These are phyloP conservation scores for Fagopyrum esculentum DNA, from an alignment of 148 eudicot species.

Conservation along the genomic window DNA sequence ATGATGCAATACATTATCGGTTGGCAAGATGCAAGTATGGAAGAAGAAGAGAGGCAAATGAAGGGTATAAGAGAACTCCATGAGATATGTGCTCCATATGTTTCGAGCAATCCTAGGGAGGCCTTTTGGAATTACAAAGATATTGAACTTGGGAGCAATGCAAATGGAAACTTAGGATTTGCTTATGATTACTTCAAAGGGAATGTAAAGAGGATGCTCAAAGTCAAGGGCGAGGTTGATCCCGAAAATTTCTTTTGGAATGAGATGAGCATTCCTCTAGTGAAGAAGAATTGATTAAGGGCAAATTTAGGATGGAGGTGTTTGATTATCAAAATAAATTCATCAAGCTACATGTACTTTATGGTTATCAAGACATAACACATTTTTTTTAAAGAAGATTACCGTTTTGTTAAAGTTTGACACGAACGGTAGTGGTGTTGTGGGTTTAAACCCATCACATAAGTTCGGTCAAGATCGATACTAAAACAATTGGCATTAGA, in stretches of 20 bases:
- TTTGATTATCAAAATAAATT: too few species aligned
- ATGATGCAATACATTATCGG: constrained; percentile 24
- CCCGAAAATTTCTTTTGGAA: constrained; percentile 34
- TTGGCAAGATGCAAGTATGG: constrained; percentile 23
- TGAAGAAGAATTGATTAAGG: too few species aligned
- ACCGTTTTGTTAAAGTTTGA: too few species aligned
- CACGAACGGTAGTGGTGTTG: too few species aligned
- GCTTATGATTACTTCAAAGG: constrained; percentile 25
- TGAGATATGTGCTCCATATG: constrained; percentile 26
- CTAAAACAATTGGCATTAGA: too few species aligned
- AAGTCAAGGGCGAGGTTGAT: constrained; percentile 38
- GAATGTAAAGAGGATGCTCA: constrained; percentile 26
- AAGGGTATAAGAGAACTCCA: constrained; percentile 15
- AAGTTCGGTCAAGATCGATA: too few species aligned
- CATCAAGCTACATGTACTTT: too few species aligned
- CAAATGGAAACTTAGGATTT: constrained; percentile 12
- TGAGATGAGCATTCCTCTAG: constrained; percentile 35
- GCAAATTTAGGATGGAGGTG: too few species aligned
- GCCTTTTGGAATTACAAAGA: constrained; percentile 40
- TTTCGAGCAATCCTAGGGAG: constrained; percentile 36
- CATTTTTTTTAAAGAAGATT: too few species aligned
- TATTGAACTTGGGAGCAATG: constrained; percentile 35
- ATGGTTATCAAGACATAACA: too few species aligned
- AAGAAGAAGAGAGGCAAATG: constrained; percentile 11
- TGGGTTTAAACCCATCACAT: too few species aligned